phyloP scores from a whole-genome alignment of 768 basidiomycete genomes.

The Naganishia friedmannii region DNA sequence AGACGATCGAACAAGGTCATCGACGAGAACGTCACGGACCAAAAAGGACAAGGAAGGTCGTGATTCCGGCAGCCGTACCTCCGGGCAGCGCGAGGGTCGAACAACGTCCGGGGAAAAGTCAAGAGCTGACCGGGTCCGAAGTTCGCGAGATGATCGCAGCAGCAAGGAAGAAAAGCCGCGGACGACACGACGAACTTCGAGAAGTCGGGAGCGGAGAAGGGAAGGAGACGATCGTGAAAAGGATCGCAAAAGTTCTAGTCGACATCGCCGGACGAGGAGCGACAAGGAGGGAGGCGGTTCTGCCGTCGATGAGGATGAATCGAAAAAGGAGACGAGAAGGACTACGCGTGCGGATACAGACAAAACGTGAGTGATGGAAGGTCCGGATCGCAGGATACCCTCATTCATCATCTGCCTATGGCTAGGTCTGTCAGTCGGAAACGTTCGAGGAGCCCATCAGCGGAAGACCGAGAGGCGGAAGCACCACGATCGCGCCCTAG shows the following conservation, averaged over 20 bases:
- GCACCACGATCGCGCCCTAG: neutral
- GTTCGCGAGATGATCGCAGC: conserved; percentile 15
- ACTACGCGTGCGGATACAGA: conserved; percentile 2
- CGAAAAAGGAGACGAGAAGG: conserved; percentile 14
- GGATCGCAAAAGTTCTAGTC: conserved; percentile 13
- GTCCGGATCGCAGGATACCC: neutral
- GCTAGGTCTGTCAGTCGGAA: neutral
- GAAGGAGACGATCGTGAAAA: conserved; percentile 20
- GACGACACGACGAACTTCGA: conserved; percentile 15
- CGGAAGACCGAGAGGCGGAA: conserved; percentile 6
- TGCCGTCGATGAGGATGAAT: conserved; percentile 9
- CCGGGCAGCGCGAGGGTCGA: conserved; percentile 10
- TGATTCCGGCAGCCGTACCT: conserved; percentile 3
- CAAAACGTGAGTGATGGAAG: neutral
- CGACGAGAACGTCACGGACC: neutral
- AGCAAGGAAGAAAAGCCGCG: conserved; percentile 17
- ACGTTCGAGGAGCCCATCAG: conserved; percentile 23
- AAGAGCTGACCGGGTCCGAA: conserved; percentile 17
- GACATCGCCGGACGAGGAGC: conserved; percentile 20
- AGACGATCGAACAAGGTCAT: conserved; percentile 3
- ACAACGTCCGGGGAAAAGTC: conserved; percentile 6
- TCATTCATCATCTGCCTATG: neutral
- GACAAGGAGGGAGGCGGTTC: conserved; percentile 23
- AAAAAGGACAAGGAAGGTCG: conserved; percentile 7
- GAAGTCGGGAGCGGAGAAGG: conserved; percentile 11